Conservation (phyloP, 441 rosid species). For the Pelargonium citronellum region DNA sequence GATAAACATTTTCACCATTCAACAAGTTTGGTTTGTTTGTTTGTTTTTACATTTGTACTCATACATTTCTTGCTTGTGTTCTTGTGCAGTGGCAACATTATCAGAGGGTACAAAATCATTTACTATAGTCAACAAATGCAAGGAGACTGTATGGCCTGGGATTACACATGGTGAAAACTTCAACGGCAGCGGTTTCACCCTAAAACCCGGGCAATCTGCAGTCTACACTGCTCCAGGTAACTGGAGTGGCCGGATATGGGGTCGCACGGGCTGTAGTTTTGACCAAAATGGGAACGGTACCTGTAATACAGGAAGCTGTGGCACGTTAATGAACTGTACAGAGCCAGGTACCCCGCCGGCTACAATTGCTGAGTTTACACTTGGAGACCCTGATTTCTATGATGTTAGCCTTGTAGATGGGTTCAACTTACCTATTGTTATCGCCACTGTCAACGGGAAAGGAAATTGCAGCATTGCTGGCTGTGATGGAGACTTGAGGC, state of each 20-base stretch:
- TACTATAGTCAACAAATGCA: constrained; percentile 67
- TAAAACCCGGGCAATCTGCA: constrained; percentile 61
- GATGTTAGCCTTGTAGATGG: constrained; percentile 94
- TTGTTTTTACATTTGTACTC: no score
- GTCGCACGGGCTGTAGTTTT: constrained; percentile 69
- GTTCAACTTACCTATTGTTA: constrained; percentile 58
- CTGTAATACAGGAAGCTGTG: constrained; percentile 77
- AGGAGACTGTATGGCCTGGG: constrained; percentile 77
- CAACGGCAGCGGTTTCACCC: constrained; percentile 57
- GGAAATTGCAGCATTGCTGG: constrained; percentile 73
- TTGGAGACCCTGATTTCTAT: constrained; percentile 47
- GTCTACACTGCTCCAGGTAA: constrained; percentile 60
- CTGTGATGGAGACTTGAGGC: constrained; percentile 54
- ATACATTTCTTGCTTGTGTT: background rate
- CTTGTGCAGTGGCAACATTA: constrained; percentile 33
- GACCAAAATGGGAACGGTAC: constrained; percentile 58
- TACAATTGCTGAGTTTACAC: constrained; percentile 84
- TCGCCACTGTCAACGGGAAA: constrained; percentile 59
- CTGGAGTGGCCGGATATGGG: constrained; percentile 93
- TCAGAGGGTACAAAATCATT: constrained; percentile 47
- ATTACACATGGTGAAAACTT: constrained; percentile 59
- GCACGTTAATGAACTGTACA: constrained; percentile 45
- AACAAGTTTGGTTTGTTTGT: background rate
- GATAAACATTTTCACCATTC: background rate
- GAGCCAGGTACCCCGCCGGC: constrained; percentile 65